Base-by-base conservation (phyloP, 768 basidiomycete species). In the Naganishia onofrii region DNA sequence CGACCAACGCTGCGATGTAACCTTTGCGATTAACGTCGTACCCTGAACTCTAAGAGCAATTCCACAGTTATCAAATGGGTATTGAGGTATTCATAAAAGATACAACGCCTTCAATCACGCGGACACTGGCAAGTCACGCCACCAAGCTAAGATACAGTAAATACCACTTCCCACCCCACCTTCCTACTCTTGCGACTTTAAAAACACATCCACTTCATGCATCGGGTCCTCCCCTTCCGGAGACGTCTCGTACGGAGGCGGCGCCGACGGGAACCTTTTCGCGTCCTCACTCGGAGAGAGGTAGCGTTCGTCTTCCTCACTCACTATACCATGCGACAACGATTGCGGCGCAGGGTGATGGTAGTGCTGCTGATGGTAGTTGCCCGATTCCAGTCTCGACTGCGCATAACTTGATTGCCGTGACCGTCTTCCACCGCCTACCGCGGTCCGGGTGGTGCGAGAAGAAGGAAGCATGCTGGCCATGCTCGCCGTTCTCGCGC, bases 381-480 rank as follows among this genome's bases (percentile, higher is more conserved):
- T 63, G 23, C 60, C 60, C 12, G 36, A 44, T 29, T 63, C 60
- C 0, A 63, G 60, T 29, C 38, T 8, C 3, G 36, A 63, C 42
- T 44, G 38, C 3, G 60, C 36, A 38, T 58, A 58, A 38, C 57
- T 58, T 29, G 60, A 63, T 28, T 44, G 60, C 4, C 42, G 36
- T 19, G 60, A 42, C 21, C 60, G 36, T 26, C 60, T n/a, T 26
- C 60, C 60, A 2, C 38, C 34, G 55, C 57, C 42, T 42, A 42
- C 38, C 2, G 38, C 23, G 5, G 60, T 34, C 23, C 57, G 57
- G 21, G 32, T 34, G 8, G 57, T 51, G n/a, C 68, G 56, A 17
- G 68, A 29, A 13, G 69, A 21, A 28, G 69, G 69, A 21, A 70
- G 60, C 48, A 64, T 70, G 60, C 69, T 70, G 1, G 69, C 69